Conservation (phyloP, 202 grass and related monocot genomes). For the Dendrocalamus latiflorus region DNA sequence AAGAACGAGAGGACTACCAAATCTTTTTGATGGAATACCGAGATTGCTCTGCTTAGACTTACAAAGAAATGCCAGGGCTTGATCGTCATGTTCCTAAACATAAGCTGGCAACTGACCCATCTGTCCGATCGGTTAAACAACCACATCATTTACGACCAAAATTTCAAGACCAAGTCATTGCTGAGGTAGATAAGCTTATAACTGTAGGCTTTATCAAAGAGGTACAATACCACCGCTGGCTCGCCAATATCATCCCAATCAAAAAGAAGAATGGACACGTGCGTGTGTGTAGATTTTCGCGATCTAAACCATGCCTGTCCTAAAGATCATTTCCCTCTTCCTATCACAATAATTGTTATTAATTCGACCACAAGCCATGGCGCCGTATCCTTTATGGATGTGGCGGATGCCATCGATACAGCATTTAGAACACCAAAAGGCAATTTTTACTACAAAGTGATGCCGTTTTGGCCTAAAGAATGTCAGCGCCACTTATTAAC, state of each 20-base stretch:
- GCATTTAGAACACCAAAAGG: background rate
- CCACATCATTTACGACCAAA: background rate
- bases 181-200: background rate
- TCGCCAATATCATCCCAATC: background rate
- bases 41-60: background rate
- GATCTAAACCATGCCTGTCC: background rate
- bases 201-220: background rate
- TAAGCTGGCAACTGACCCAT: background rate
- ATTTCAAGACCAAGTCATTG: background rate
- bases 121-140: background rate
- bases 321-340: background rate
- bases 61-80: background rate
- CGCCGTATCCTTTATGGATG: constrained; percentile 3
- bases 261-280: constrained; percentile 14
- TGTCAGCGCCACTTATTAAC: background rate
- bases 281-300: background rate
- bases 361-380: background rate
- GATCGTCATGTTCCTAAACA: background rate
- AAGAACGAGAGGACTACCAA: background rate
- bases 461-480: background rate
- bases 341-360: background rate
- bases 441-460: background rate
- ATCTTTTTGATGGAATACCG: background rate
- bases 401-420: background rate
- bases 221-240: background rate